Base-by-base conservation (phyloP, 2,329 filamentous ascomycete genomes). In the Beauveria varroae region DNA sequence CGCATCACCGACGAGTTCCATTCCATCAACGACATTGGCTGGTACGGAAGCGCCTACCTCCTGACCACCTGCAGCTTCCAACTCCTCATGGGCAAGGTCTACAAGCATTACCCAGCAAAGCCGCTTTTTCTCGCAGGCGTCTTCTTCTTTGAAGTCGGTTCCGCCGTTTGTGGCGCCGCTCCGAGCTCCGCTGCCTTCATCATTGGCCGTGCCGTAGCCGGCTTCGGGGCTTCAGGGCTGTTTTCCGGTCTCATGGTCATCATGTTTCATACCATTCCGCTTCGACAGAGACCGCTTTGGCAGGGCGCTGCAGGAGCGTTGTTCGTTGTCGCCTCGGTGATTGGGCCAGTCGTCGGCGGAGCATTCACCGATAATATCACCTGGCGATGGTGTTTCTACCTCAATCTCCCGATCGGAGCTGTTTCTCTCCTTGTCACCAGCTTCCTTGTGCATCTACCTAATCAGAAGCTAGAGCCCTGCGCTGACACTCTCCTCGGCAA, bases 41-140 rank as follows among this genome's bases (percentile, higher is more conserved):
- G 78, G 78, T 79, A 79, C 52, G 75, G 75, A 3, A 71, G 71
- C 51, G 72, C 73, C 4, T 75, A 76, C 62, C 65, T 75, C 53
- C 72, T 84, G 64, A 83, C 81, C 22, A 79, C 78, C 9, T 75
- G 79, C 9, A 77, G 78, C 28, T 79, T 77, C 20, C 78, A 81
- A 65, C 71, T 80, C 20, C 65, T 81, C 18, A 81, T 80, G 66
- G 80, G 79, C 26, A 72, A 78, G 57, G 72, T 82, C 43, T 82
- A 80, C 69, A 79, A 77, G 66, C 78, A 79, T 62, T 82, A 81
- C 62, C 74, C 78, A 54, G 75, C 76, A 63, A 81, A 81, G 46
- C 57, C 62, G 3, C 14, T 72, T 12, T 75, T 71, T 63, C 62
- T 75, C 10, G 57, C 53, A 6, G 64, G 68, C 12, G 69, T 75